Evolutionary conservation across 1,284 basidiomycete species (phyloP).

Genomic region (Sporisorium iseilematis-ciliati): DNA sequence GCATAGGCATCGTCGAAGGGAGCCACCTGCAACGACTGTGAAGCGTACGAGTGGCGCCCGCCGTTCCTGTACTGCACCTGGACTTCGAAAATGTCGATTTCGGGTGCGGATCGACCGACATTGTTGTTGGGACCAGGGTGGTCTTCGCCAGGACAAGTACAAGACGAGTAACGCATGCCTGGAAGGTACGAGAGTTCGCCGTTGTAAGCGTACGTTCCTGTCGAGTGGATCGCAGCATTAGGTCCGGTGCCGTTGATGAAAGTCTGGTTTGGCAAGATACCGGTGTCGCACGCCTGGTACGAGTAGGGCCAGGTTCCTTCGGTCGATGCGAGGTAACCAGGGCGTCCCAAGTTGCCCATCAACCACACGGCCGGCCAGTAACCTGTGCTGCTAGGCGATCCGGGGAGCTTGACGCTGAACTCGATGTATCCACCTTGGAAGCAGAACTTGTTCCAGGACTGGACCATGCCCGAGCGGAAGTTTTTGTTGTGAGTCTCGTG

Average conservation of each 20-base stretch:
- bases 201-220: slow-evolving; percentile 58
- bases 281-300: slow-evolving; percentile 69
- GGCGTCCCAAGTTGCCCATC: slow-evolving; percentile 67
- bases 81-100: slow-evolving; percentile 69
- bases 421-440: slow-evolving; percentile 69
- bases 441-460: slow-evolving; percentile 70
- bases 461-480: slow-evolving; percentile 68
- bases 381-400: slow-evolving; percentile 66
- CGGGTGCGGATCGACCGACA: slow-evolving; percentile 66
- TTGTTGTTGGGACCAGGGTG: slow-evolving; percentile 64
- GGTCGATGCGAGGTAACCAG: slow-evolving; percentile 67
- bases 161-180: slow-evolving; percentile 64
- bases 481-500: slow-evolving; percentile 59
- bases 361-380: slow-evolving; percentile 72
- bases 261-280: slow-evolving; percentile 65
- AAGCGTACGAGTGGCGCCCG: slow-evolving; percentile 54
- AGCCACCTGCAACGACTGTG: slow-evolving; percentile 68
- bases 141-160: slow-evolving; percentile 63
- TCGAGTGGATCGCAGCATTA: slow-evolving; percentile 36
- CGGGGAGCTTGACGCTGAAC: slow-evolving; percentile 59
- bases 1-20: slow-evolving; percentile 66
- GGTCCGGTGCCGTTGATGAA: slow-evolving; percentile 57
- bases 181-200: slow-evolving; percentile 55
- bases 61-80: slow-evolving; percentile 73
- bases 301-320: slow-evolving; percentile 71